Base-by-base conservation (phyloP, 345 rosid genomes). In the Syzygium oleosum region DNA sequence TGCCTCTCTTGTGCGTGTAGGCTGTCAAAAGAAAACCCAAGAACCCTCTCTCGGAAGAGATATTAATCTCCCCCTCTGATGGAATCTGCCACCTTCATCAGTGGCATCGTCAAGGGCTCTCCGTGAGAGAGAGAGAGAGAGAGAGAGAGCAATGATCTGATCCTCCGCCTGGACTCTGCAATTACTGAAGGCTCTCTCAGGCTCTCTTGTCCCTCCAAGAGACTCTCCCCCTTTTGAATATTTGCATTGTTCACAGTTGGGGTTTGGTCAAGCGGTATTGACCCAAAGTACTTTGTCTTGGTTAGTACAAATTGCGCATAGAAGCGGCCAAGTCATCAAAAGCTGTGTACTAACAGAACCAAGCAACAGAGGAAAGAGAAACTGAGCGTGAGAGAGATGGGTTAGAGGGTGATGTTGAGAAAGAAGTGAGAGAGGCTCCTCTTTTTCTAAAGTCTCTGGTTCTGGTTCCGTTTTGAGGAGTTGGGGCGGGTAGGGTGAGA, bases 1-100 rank as follows among this genome's bases (percentile, higher is more conserved):
- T 84, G 58, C 83, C 49, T 73, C 49, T 9, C 21, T 73, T 73
- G 51, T 43, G 55, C n/a, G 56, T 87, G 85, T 83, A 56, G 61
- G 65, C 79, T 83, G 87, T 89, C 88, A 89, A 88, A 90, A 83
- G 90, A 90, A 91, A 59, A 59, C 61, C 73, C 73, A 21, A 38
- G 49, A 73, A 38, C 83, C 7, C 49, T n/a, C 73, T n/a, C 88
- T 83, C 92, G 91, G 88, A 92, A 89, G 90, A 87, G 92, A 87
- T 90, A 92, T 91, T 92, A 90, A 91, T 90, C 92, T 90, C 87
- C 88, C 88, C 87, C 46, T 90, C 92, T 89, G 94, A 91, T 91
- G 92, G 89, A 89, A 91, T 38, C 63, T 68, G 38, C 94, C 92
- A 90, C 79, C 88, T 88, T 91, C 87, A 87, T 80, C 88, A 89